Conservation (phyloP, 176 grass and related monocot species). For the Urochloa ruziziensis region DNA sequence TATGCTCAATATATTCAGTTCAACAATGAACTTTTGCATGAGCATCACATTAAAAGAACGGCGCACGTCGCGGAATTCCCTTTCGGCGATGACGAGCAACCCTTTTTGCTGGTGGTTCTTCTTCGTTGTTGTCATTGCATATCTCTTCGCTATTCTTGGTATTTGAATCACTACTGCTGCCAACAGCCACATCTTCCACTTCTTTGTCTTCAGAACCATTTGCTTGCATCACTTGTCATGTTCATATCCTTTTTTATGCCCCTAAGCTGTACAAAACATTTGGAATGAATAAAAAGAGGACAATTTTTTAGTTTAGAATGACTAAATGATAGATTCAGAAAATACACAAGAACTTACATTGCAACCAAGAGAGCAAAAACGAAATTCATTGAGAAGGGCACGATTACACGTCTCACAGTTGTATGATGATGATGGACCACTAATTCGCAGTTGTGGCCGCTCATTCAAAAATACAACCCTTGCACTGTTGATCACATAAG, state of each 20-base stretch:
- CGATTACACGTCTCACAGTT: slow-evolving; percentile 46
- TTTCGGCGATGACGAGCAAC: slow-evolving; percentile 39
- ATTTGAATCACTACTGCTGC: background rate
- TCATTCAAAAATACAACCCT: slow-evolving; percentile 66
- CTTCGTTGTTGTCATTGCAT: background rate
- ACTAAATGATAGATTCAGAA: background rate
- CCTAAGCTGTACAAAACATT: slow-evolving; percentile 28
- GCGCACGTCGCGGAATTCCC: slow-evolving; percentile 58
- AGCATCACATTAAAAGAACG: slow-evolving; percentile 35
- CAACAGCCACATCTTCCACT: background rate
- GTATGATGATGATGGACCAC: slow-evolving; percentile 20
- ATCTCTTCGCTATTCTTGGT: background rate
- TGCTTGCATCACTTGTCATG: background rate
- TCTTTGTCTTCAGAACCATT: background rate
- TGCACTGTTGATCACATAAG: slow-evolving; percentile 66
- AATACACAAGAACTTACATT: slow-evolving; percentile 34
- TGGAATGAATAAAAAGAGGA: background rate
- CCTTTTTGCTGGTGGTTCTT: background rate
- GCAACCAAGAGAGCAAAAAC: slow-evolving; percentile 50
- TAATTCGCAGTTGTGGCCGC: slow-evolving; percentile 19
- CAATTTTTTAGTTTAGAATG: background rate
- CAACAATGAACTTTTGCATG: too few species aligned
- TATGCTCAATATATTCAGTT: too few species aligned
- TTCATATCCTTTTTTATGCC: slow-evolving; percentile 39
- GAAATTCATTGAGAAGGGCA: slow-evolving; percentile 34